Evolutionary conservation across 176 grass and related monocot genomes (phyloP).

Genomic region (Cenchrus americanus): DNA sequence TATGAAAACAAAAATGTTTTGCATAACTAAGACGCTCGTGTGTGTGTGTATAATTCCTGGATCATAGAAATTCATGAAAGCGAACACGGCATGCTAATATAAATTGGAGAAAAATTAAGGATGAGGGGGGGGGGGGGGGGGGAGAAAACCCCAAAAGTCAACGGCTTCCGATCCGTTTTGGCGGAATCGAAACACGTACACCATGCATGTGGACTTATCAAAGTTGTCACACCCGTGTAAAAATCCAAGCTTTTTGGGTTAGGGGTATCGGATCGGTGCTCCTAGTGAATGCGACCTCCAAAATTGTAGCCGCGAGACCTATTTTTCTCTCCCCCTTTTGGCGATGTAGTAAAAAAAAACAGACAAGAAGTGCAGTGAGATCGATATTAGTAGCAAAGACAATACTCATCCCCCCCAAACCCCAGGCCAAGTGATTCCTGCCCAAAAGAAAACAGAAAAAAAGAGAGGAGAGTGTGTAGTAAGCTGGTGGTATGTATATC

Average conservation of each 20-base stretch:
- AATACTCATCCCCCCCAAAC: too few relatives aligned
- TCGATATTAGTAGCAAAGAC: neutral
- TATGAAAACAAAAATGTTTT: too few relatives aligned
- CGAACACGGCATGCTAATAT: neutral
- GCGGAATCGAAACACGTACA: neutral
- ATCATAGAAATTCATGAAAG: neutral
- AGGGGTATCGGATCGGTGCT: neutral
- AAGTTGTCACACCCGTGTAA: neutral
- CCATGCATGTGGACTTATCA: neutral
- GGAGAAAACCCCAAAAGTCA: neutral
- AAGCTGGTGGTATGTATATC: neutral
- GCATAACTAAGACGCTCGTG: too few relatives aligned
- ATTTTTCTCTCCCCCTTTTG: neutral
- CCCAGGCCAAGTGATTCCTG: slow-evolving; percentile 2
- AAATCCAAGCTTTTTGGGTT: neutral
- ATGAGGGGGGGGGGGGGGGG: too few relatives aligned
- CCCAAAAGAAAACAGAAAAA: neutral
- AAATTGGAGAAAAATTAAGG: neutral
- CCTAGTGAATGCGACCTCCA: neutral
- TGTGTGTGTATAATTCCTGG: neutral
- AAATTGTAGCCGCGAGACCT: neutral
- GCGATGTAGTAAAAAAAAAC: neutral
- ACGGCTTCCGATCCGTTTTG: neutral
- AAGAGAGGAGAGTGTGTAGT: too few relatives aligned
- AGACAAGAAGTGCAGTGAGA: neutral